Evolutionary conservation across 371 early-diverging fungal genomes (phyloP).

Genomic region (Gilbertella persicaria): DNA sequence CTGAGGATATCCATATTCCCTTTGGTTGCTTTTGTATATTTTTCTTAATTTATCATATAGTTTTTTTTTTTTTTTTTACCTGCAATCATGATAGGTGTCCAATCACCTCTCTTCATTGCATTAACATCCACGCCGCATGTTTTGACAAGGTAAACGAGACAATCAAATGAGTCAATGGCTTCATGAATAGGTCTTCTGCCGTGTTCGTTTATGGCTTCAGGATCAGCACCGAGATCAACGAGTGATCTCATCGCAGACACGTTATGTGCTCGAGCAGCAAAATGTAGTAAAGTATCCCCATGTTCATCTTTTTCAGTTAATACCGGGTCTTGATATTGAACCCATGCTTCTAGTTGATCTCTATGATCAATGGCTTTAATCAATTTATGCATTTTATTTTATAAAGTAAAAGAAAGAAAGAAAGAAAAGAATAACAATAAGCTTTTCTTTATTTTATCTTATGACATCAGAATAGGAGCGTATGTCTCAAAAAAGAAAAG

Average conservation of each 20-base stretch:
- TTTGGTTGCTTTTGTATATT: constrained; percentile 37
- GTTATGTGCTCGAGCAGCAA: constrained; percentile 46
- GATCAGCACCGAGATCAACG: constrained; percentile 32
- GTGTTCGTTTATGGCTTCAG: constrained; percentile 49
- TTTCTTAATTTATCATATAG: neutral
- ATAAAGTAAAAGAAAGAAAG: no score
- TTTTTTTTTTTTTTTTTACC: constrained; percentile 16
- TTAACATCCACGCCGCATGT: constrained; percentile 42
- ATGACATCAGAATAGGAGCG: no score
- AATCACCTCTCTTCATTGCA: constrained; percentile 56
- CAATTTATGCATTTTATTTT: constrained; percentile 15
- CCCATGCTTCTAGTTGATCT: neutral
- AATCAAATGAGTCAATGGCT: constrained; percentile 46
- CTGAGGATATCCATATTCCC: constrained; percentile 39
- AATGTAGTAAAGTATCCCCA: constrained; percentile 54
- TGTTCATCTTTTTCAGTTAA: constrained; percentile 36
- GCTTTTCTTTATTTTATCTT: no score
- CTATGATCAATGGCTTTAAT: constrained; percentile 11
- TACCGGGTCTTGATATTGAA: neutral
- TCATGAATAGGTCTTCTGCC: constrained; percentile 56
- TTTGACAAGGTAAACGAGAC: constrained; percentile 33
- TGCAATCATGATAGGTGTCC: constrained; percentile 59
- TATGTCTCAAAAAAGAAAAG: no score
- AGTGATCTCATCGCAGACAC: constrained; percentile 30
- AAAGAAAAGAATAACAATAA: neutral